These are phyloP conservation scores for Moesziomyces parantarcticus DNA, from an alignment of 1,284 basidiomycete genomes.

Conservation along the genomic window DNA sequence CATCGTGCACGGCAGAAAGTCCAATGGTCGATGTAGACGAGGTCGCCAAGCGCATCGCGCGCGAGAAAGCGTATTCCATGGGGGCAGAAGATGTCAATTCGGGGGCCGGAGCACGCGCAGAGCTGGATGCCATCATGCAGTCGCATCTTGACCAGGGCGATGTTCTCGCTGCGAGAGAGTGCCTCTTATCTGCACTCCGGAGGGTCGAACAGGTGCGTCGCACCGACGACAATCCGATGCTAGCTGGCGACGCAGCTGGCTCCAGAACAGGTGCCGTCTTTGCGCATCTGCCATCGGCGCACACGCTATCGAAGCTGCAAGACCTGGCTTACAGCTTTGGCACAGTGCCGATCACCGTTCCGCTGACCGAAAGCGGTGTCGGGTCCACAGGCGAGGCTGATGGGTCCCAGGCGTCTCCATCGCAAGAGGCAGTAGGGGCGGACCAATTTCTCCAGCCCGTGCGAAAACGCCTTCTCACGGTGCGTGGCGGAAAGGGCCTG, in stretches of 20 bases:
- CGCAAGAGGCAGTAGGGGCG: slow-evolving; percentile 18
- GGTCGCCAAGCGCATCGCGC: slow-evolving; percentile 8
- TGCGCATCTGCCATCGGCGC: slow-evolving; percentile 27
- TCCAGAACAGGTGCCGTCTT: slow-evolving; percentile 1
- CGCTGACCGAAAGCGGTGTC: slow-evolving; percentile 29
- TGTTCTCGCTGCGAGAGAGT: slow-evolving; percentile 25
- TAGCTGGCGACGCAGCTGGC: not conserved
- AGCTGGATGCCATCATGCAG: slow-evolving; percentile 13
- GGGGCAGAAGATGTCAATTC: not conserved
- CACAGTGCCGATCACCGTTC: slow-evolving; percentile 14
- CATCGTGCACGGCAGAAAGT: not conserved
- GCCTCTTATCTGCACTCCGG: slow-evolving; percentile 19
- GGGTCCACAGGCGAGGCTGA: not conserved
- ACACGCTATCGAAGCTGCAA: slow-evolving; percentile 18
- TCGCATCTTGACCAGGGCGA: slow-evolving; percentile 22
- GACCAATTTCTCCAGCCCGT: slow-evolving; percentile 34
- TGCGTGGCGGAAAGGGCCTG: slow-evolving; percentile 29
- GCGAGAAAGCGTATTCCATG: slow-evolving; percentile 1
- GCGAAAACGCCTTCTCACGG: slow-evolving; percentile 2
- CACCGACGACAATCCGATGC: not conserved
- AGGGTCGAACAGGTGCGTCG: slow-evolving; percentile 3
- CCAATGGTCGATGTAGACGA: slow-evolving; percentile 10
- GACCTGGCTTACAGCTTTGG: slow-evolving; percentile 19
- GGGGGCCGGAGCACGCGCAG: not conserved
- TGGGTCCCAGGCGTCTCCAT: not conserved